Conservation (phyloP, 202 grass and related monocot genomes). For the Zoysia matrella region DNA sequence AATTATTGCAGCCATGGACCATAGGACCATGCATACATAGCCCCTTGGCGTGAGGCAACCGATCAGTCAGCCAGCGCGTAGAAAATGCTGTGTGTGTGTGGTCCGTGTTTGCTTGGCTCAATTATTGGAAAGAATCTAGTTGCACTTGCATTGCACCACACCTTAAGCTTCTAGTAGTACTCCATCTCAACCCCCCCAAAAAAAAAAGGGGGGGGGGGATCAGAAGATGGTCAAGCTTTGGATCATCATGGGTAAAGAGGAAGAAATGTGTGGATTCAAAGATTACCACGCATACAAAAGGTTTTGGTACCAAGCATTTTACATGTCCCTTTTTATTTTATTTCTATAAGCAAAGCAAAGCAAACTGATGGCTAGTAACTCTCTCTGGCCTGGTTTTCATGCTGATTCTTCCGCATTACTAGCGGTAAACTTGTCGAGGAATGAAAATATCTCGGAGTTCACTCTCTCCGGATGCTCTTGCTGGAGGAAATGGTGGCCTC, state of each 20-base stretch:
- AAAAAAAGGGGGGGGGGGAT: background rate
- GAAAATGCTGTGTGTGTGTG: slow-evolving; percentile 30
- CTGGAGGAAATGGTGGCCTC: slow-evolving; percentile 56
- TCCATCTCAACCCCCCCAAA: too few species aligned
- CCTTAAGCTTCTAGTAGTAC: background rate
- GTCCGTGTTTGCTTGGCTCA: slow-evolving; percentile 38
- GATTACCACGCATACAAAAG: background rate
- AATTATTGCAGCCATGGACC: slow-evolving; percentile 48
- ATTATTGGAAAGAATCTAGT: slow-evolving; percentile 46
- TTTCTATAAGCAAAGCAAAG: background rate
- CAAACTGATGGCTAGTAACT: background rate
- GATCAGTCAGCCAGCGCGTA: slow-evolving; percentile 21
- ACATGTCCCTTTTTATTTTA: background rate
- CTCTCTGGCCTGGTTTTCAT: background rate
- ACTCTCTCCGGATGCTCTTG: slow-evolving; percentile 57
- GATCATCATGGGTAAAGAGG: slow-evolving; percentile 19
- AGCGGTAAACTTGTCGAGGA: slow-evolving; percentile 38
- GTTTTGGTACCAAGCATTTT: background rate
- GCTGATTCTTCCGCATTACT: slow-evolving; percentile 6
- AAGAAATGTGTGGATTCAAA: background rate
- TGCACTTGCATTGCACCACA: background rate
- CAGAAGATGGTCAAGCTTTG: slow-evolving; percentile 32
- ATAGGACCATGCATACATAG: background rate
- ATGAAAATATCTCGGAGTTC: slow-evolving; percentile 53
- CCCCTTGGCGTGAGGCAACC: slow-evolving; percentile 36